Percentiles rank a stretch among this genome's conserved stretches.
Conservation (phyloP, 108 stramenopile species). For the Thalassiosira profunda region DNA sequence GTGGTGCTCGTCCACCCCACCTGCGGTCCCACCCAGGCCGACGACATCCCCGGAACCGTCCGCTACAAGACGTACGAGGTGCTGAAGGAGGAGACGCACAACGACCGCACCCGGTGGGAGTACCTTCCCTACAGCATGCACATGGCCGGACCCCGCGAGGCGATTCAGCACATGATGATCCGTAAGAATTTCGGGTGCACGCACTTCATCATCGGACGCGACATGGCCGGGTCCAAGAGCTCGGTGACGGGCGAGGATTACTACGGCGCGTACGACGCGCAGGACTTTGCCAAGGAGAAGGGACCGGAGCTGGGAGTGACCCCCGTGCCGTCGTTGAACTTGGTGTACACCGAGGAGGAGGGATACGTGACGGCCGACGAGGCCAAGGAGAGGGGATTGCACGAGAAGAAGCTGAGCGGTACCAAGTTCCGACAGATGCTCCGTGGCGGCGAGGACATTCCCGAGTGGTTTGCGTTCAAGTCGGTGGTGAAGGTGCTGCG, state of each 20-base stretch:
- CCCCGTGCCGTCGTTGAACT: slow-evolving; percentile 95
- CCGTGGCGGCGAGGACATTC: slow-evolving; percentile 98
- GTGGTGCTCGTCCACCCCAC: slow-evolving; percentile 99
- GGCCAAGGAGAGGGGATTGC: slow-evolving; percentile 91
- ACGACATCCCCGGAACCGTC: slow-evolving; percentile 92
- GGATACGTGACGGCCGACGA: slow-evolving; percentile 98
- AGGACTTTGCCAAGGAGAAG: slow-evolving; percentile 93
- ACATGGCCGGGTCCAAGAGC: slow-evolving; percentile 99
- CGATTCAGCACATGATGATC: slow-evolving; percentile 99
- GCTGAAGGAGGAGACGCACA: slow-evolving; percentile 94
- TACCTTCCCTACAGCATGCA: slow-evolving; percentile 99
- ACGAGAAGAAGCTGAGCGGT: slow-evolving; percentile 94
- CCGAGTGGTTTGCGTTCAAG: slow-evolving; percentile 99
- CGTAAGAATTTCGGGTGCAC: slow-evolving; percentile 99
- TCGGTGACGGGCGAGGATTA: slow-evolving; percentile 97
- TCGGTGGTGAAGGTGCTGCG: slow-evolving; percentile 95
- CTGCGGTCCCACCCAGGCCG: slow-evolving; percentile 99
- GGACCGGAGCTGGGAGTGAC: slow-evolving; percentile 92
- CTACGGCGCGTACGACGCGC: slow-evolving; percentile 99
- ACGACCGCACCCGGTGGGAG: slow-evolving; percentile 96
- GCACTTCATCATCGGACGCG: slow-evolving; percentile 99
- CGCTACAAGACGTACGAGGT: slow-evolving; percentile 99
- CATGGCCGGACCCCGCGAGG: slow-evolving; percentile 99
- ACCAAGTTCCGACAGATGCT: slow-evolving; percentile 99
- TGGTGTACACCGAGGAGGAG: slow-evolving; percentile 98